Percentiles rank a stretch among this genome's conserved stretches.
These are phyloP conservation scores for Hymenoscyphus scutula DNA, from an alignment of 2,329 filamentous ascomycete genomes.

Conservation along the genomic window DNA sequence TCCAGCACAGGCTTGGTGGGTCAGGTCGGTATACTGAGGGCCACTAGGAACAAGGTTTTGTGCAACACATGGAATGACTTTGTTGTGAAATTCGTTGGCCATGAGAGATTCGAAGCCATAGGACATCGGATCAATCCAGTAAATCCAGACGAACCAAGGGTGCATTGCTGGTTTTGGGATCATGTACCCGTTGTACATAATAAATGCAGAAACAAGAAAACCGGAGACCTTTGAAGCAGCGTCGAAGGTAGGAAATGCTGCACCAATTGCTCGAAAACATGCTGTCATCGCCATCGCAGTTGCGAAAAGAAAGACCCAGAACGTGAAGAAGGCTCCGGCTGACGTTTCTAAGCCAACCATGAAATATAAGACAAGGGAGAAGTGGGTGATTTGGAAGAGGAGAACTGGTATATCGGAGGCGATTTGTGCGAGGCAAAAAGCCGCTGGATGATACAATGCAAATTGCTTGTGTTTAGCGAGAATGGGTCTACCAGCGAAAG, in stretches of 20 bases:
- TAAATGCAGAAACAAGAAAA: constrained; percentile 47
- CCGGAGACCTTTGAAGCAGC: constrained; percentile 57
- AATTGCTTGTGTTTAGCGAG: constrained; percentile 58
- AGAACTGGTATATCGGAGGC: constrained; percentile 55
- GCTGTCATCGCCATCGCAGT: constrained; percentile 58
- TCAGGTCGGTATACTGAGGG: constrained; percentile 44
- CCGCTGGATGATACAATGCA: constrained; percentile 56
- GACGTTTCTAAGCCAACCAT: constrained; percentile 55
- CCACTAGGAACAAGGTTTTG: constrained; percentile 51
- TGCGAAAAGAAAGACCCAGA: constrained; percentile 53
- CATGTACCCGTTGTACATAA: constrained; percentile 64
- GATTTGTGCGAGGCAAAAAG: constrained; percentile 57
- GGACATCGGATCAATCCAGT: constrained; percentile 59
- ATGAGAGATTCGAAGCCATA: constrained; percentile 69
- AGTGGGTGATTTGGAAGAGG: constrained; percentile 56
- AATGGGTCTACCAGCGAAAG: constrained; percentile 58
- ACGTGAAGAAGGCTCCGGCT: constrained; percentile 60
- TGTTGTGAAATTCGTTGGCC: constrained; percentile 66
- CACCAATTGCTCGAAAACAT: constrained; percentile 55
- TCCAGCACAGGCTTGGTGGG: constrained; percentile 54
- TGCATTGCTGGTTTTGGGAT: constrained; percentile 62
- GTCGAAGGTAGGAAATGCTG: constrained; percentile 55
- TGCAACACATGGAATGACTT: constrained; percentile 51
- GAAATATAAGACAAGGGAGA: constrained; percentile 60
- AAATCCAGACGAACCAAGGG: constrained; percentile 62